Evolutionary conservation across 257 asterid species (phyloP), one percentile per base, ranked within the genome.

Genomic region (Fraxinus quadrangulata): DNA sequence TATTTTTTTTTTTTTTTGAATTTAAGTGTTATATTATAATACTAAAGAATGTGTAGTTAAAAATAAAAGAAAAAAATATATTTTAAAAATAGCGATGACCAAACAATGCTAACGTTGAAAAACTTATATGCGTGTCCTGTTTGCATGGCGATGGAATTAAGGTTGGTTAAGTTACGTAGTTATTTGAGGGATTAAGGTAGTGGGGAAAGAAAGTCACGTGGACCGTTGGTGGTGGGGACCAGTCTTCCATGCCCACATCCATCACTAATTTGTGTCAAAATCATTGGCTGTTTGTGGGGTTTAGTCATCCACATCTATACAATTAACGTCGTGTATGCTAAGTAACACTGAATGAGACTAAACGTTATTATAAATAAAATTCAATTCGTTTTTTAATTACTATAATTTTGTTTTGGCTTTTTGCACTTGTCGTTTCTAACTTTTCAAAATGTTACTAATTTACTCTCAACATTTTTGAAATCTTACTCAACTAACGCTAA

Each of bases 201-300:
- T 63, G 69, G 69, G 34, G 69, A 23, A 23, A 24, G 69, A 63
- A 11, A 63, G 34, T 63, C 69, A 23, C n/a, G 69, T 63, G 69
- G 69, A 2, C 34, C 11, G 69, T 63, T 63, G 69, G 69, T 63
- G 69, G 69, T 63, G 11, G 69, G 69, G 69, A 24, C 69, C 69
- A 63, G 0, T 26, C 17, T 24, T 63, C 17, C 34, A 23, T 9
- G 2, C 69, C 69, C 19, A 23, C 36, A 24, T 63, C 69, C 34
- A 63, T 63, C 16, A 24, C 1, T 11, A 2, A 10, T 30, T 26
- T 63, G 69, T 10, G 69, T 24, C 34, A 26, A 30, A 3, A 26
- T 63, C 69, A 63, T 63, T 63, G 69, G 69, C 34, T 23, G 16
- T 63, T 63, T 63, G 69, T 63, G 69, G 69, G 34, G 69, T 23